Evolutionary conservation across 345 rosid species (phyloP).

Genomic region (Brassica juncea): DNA sequence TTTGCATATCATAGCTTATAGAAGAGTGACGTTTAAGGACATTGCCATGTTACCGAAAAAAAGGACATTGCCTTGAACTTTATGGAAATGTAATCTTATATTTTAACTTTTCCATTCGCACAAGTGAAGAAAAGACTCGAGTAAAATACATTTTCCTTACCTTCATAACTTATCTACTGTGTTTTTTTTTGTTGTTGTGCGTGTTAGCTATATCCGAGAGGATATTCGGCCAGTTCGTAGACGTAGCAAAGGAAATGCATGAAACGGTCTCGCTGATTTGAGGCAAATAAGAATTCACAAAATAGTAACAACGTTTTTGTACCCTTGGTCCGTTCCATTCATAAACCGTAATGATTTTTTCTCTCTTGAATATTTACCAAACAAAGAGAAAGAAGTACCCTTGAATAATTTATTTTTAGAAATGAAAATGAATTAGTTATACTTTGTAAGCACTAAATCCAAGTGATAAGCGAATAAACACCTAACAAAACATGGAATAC

Average conservation of each 20-base stretch:
- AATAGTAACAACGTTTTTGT: not conserved
- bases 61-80: not conserved
- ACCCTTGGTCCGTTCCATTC: not conserved
- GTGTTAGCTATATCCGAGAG: not conserved
- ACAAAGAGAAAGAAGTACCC: not conserved
- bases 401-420: not conserved
- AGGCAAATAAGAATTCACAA: not conserved
- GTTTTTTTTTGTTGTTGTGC: not conserved
- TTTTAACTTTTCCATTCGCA: not conserved
- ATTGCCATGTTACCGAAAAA: not conserved
- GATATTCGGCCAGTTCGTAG: not conserved
- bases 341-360: not conserved
- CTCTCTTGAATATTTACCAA: not conserved
- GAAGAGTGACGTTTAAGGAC: not conserved
- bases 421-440: not conserved
- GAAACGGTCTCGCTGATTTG: not conserved
- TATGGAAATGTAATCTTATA: not conserved
- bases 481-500: constrained; percentile 11
- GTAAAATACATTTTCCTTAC: not conserved
- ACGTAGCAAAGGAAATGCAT: not conserved
- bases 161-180: not conserved
- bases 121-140: not conserved
- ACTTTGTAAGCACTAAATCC: constrained; percentile 11
- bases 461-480: constrained; percentile 14
- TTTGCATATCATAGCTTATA: not conserved